Conservation (phyloP, 2,329 filamentous ascomycete genomes). For the Neonectria hederae region DNA sequence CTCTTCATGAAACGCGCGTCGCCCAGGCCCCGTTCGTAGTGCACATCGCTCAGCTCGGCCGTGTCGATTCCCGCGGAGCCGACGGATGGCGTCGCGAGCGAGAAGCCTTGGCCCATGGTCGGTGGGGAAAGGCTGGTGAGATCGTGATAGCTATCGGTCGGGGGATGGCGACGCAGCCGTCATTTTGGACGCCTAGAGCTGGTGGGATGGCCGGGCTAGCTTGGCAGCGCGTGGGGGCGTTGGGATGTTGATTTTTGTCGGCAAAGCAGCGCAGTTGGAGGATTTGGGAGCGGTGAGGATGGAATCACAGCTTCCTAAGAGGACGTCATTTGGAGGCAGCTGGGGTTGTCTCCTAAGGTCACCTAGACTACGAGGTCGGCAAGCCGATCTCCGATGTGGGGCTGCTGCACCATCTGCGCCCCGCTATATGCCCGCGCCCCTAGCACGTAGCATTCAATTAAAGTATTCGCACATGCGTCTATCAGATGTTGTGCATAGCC, state of each 20-base stretch:
- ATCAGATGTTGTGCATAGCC: not conserved
- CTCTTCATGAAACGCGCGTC: constrained; percentile 97
- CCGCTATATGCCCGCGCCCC: constrained; percentile 20
- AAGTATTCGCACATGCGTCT: not conserved
- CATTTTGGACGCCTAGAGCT: constrained; percentile 35
- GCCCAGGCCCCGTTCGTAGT: constrained; percentile 92
- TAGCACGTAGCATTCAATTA: not conserved
- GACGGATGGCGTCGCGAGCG: constrained; percentile 88
- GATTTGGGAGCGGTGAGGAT: not conserved
- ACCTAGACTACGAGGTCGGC: constrained; percentile 5
- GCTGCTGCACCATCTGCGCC: constrained; percentile 1
- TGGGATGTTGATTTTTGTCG: not conserved
- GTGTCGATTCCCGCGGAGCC: constrained; percentile 94
- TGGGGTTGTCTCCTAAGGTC: not conserved
- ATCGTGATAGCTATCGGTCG: constrained; percentile 40
- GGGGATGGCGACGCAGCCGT: constrained; percentile 32
- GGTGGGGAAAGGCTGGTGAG: constrained; percentile 26
- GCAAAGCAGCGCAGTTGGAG: not conserved
- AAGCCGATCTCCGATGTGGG: constrained; percentile 23
- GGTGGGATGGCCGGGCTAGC: not conserved
- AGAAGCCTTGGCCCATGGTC: constrained; percentile 95
- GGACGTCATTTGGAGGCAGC: constrained; percentile 13
- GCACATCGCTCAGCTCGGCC: constrained; percentile 87
- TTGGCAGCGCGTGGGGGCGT: not conserved
- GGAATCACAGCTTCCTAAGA: constrained; percentile 1